Evolutionary conservation across 192 early-diverging fungal genomes (phyloP).

Genomic region (Helicostylum pulchrum): DNA sequence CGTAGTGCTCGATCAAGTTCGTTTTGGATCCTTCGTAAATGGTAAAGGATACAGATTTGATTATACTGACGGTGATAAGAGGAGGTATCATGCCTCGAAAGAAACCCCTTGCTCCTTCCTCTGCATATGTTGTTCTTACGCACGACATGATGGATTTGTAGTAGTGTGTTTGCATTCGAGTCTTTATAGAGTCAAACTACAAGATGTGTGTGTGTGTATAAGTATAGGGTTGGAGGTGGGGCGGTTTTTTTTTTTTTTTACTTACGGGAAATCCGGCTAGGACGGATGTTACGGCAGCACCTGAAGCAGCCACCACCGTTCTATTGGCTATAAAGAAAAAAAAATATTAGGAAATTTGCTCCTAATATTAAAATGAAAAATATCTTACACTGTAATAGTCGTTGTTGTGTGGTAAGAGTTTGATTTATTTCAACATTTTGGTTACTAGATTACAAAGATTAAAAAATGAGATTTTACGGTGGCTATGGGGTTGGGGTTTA

Average conservation of each 20-base stretch:
- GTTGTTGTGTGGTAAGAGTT: neutral
- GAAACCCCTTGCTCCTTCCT: slow-evolving; percentile 84
- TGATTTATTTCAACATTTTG: neutral
- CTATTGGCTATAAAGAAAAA: slow-evolving; percentile 43
- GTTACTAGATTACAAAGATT: neutral
- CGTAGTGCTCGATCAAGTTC: slow-evolving; percentile 40
- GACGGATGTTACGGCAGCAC: slow-evolving; percentile 65
- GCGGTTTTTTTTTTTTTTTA: too few species aligned
- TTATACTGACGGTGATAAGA: slow-evolving; percentile 74
- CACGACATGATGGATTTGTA: slow-evolving; percentile 79
- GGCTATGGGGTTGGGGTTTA: too few species aligned
- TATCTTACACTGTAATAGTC: neutral
- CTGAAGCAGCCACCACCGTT: slow-evolving; percentile 66
- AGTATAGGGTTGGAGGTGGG: neutral
- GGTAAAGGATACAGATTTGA: slow-evolving; percentile 86
- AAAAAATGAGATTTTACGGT: too few species aligned
- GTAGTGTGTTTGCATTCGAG: slow-evolving; percentile 91
- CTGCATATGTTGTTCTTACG: slow-evolving; percentile 66
- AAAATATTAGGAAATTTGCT: neutral
- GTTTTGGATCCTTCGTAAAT: slow-evolving; percentile 75
- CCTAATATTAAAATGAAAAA: too few species aligned
- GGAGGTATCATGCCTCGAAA: slow-evolving; percentile 87
- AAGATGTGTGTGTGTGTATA: neutral
- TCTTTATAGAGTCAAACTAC: slow-evolving; percentile 93
- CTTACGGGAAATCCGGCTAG: slow-evolving; percentile 64